These are phyloP conservation scores for Pyrus bretschneideri DNA, from an alignment of 306 rosid genomes.

Conservation along the genomic window DNA sequence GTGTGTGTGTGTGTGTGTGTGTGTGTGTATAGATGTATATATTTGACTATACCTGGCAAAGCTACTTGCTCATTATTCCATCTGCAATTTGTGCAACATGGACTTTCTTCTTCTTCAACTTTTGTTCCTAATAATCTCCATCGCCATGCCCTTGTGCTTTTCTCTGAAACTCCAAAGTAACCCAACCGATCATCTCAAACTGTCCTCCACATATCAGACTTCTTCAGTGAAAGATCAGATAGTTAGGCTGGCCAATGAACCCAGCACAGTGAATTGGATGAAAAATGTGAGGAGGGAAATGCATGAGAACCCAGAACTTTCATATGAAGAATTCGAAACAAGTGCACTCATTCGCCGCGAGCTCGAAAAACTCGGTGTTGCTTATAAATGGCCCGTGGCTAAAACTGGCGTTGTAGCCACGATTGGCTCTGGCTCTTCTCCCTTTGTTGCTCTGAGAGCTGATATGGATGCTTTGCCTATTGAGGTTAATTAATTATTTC, in stretches of 20 bases:
- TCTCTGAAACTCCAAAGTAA: constrained; percentile 23
- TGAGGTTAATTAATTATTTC: constrained; percentile 37
- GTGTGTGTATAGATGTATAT: neutral
- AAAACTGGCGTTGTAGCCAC: constrained; percentile 68
- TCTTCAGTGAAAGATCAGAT: constrained; percentile 31
- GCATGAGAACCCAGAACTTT: constrained; percentile 80
- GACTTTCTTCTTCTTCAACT: constrained; percentile 12
- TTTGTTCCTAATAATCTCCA: constrained; percentile 21
- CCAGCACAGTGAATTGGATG: constrained; percentile 56
- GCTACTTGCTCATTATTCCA: neutral
- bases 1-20: neutral
- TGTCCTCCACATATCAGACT: neutral
- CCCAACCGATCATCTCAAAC: neutral
- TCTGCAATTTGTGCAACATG: constrained; percentile 15
- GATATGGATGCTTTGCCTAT: constrained; percentile 96
- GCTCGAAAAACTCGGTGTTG: constrained; percentile 53
- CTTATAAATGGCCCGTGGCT: constrained; percentile 79
- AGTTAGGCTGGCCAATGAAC: constrained; percentile 44
- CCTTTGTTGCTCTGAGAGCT: constrained; percentile 83
- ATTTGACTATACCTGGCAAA: neutral
- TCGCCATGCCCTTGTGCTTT: constrained; percentile 22
- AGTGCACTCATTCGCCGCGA: constrained; percentile 60
- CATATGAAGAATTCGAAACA: constrained; percentile 63
- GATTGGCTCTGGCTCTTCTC: constrained; percentile 73
- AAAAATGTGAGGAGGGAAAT: constrained; percentile 61